Conservation (phyloP, 352 stramenopile genomes). For the Phytophthora foliorum region DNA sequence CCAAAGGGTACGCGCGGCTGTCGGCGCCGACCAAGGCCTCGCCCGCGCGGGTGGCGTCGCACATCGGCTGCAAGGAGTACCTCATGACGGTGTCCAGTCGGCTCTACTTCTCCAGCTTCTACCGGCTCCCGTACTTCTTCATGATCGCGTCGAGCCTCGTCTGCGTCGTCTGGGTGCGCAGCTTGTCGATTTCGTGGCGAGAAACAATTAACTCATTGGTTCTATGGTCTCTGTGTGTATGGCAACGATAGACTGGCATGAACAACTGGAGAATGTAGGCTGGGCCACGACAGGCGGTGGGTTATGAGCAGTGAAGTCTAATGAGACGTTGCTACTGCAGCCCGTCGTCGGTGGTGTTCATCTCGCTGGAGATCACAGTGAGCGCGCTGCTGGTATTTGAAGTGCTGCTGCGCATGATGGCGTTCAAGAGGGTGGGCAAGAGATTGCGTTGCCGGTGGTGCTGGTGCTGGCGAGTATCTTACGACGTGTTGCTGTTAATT, state of each 20-base stretch:
- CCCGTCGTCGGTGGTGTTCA: slow-evolving; percentile 80
- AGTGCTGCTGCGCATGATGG: slow-evolving; percentile 85
- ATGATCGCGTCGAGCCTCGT: slow-evolving; percentile 77
- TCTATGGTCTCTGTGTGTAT: not conserved
- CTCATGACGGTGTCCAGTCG: slow-evolving; percentile 76
- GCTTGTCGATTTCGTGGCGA: not conserved
- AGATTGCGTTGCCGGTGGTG: not conserved
- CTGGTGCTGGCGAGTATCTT: not conserved
- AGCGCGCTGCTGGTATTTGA: slow-evolving; percentile 82
- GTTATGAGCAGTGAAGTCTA: not conserved
- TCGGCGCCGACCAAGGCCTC: slow-evolving; percentile 9
- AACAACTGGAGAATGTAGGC: slow-evolving; percentile 83
- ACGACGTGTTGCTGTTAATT: not conserved
- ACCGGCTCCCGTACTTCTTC: slow-evolving; percentile 83
- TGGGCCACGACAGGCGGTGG: not conserved
- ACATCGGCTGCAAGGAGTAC: slow-evolving; percentile 76
- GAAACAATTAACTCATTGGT: not conserved
- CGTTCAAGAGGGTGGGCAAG: slow-evolving; percentile 68
- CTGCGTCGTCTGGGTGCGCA: slow-evolving; percentile 76
- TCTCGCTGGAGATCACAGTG: slow-evolving; percentile 82
- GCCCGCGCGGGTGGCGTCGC: slow-evolving; percentile 22
- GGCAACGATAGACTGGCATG: slow-evolving; percentile 56
- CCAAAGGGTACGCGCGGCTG: slow-evolving; percentile 50
- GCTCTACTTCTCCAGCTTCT: slow-evolving; percentile 88
- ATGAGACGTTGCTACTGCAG: slow-evolving; percentile 32